A percentile compares a stretch with the other conserved stretches of the same genome.
These are phyloP conservation scores for Colletotrichum agaves DNA, from an alignment of 2,329 filamentous ascomycete species.

Conservation along the genomic window DNA sequence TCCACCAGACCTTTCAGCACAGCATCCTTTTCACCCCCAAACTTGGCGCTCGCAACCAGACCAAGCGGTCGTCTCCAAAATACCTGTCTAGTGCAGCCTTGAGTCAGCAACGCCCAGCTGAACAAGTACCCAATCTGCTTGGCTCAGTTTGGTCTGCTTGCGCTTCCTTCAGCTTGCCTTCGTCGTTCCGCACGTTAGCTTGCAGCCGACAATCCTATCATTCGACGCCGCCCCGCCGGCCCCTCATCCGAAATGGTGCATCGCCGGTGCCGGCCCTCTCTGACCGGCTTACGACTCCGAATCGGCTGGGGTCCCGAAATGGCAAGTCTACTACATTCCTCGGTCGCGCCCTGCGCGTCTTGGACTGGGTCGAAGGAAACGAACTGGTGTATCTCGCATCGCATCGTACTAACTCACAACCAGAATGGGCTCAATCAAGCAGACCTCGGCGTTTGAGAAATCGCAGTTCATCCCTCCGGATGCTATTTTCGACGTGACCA, in stretches of 20 bases:
- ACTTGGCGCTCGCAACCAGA: slow-evolving; percentile 38
- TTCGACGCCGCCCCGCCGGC: too few species aligned
- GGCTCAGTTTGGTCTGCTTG: slow-evolving; percentile 47
- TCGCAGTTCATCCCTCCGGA: slow-evolving; percentile 45
- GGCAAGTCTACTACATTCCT: neutral
- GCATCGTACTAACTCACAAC: neutral
- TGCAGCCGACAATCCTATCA: too few species aligned
- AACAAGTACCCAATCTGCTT: slow-evolving; percentile 45
- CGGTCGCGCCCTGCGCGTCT: neutral
- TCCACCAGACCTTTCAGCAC: slow-evolving; percentile 39
- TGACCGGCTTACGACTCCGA: slow-evolving; percentile 27
- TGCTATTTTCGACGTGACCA: slow-evolving; percentile 49
- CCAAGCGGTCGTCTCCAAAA: slow-evolving; percentile 43
- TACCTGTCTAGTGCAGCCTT: slow-evolving; percentile 42
- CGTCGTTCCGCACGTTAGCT: too few species aligned
- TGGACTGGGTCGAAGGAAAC: neutral
- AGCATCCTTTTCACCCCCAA: slow-evolving; percentile 40
- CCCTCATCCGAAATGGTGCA: slow-evolving; percentile 16
- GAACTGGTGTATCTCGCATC: too few species aligned
- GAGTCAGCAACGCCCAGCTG: slow-evolving; percentile 44
- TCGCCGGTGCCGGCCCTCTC: slow-evolving; percentile 29
- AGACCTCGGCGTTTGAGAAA: slow-evolving; percentile 38
- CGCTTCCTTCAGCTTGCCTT: slow-evolving; percentile 48
- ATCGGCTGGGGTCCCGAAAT: slow-evolving; percentile 26
- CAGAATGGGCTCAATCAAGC: slow-evolving; percentile 28